phyloP scores from a whole-genome alignment of 768 basidiomycete species.

The Mycena rebaudengoi region DNA sequence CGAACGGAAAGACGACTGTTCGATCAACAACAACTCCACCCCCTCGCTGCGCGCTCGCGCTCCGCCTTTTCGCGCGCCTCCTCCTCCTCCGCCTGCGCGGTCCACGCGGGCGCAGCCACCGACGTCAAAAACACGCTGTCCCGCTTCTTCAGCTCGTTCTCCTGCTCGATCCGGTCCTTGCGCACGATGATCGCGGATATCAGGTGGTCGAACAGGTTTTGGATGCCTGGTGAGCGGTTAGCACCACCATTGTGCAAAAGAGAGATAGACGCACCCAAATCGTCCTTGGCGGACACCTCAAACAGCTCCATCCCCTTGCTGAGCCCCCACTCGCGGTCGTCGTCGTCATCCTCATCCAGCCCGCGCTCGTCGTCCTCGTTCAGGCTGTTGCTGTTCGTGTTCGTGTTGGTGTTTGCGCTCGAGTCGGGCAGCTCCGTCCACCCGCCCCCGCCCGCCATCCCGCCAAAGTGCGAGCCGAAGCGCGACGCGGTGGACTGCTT shows the following conservation, averaged over 20 bases:
- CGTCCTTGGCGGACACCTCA: conserved; percentile 93
- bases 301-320: conserved; percentile 88
- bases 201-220: conserved; percentile 80
- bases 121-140: conserved; percentile 84
- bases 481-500: conserved; percentile 64
- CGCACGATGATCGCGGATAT: conserved; percentile 81
- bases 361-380: conserved; percentile 72
- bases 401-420: no score
- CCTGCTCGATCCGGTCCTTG: conserved; percentile 82
- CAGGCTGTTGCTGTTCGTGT: conserved; percentile 73
- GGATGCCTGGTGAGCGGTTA: conserved; percentile 65
- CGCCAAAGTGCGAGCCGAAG: conserved; percentile 65
- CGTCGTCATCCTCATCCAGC: conserved; percentile 50
- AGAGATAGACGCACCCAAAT: conserved; percentile 63
- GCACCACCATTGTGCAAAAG: conserved; percentile 24
- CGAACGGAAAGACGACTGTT: no score
- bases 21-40: conserved; percentile 63
- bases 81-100: conserved; percentile 82
- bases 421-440: conserved; percentile 68
- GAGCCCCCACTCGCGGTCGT: conserved; percentile 77
- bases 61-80: conserved; percentile 67
- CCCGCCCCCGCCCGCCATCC: conserved; percentile 46
- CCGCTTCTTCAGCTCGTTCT: conserved; percentile 81
- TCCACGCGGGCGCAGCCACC: conserved; percentile 73
- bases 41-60: conserved; percentile 49